Evolutionary conservation across 805 yeast species (phyloP), one percentile per base, ranked within the genome.

Genomic region (Hanseniaspora lachancei): DNA sequence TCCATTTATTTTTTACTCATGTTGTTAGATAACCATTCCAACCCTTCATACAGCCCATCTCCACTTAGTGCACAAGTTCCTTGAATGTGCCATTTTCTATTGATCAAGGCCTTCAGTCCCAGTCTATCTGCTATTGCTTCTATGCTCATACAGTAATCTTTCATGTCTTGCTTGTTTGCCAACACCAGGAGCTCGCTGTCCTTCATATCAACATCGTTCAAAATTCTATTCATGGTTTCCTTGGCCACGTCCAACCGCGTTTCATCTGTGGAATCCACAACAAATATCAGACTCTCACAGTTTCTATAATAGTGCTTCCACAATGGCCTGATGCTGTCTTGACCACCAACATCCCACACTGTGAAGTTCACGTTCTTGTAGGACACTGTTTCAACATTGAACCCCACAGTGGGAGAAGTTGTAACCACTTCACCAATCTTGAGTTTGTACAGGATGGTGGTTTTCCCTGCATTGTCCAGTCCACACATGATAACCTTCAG

Each of bases 311-410:
- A 87, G 75, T 87, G 89, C 78, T 95, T 82, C 96, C 96, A 87
- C 72, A 87, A 77, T 59, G 96, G 95, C 73, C 96, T 82, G 65
- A 87, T 88, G 73, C 86, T 86, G 74, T 86, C 95, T 76, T 87
- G 96, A 77, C 95, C 96, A 82, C 96, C 96, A 65, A 87, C 95
- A 79, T 87, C 96, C 96, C 95, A 86, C 61, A 86, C 95, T 58
- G 93, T 85, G 75, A 86, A 86, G 48, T 89, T 81, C 71, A 86
- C 84, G 80, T 86, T 86, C 75, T 85, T 86, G 77, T 86, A 85
- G 75, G 84, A 91, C 64, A 86, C 93, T 57, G 93, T 86, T 76
- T 86, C 95, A 63, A 86, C 95, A 72, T 86, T 86, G 80, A 86
- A 86, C 64, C 95, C 95, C 72, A 86, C 85, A 63, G 95, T 86